These are phyloP conservation scores for Penicillium sp. DNA, from an alignment of 2,329 filamentous ascomycete genomes.

Conservation along the genomic window DNA sequence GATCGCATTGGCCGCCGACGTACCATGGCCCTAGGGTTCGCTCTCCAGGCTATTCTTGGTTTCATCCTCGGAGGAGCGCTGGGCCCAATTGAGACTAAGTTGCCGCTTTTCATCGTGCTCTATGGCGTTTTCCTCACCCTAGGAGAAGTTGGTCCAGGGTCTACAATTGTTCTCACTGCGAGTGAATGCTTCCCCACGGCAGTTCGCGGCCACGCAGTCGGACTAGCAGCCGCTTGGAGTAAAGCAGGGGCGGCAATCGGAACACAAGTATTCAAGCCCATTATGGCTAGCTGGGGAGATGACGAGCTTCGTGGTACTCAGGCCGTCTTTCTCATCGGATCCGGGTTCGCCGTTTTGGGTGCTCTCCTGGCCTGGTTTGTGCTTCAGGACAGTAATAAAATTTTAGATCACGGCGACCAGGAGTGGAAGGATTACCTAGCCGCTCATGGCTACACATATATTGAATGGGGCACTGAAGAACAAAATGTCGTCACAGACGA, in stretches of 20 bases:
- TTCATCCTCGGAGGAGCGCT: constrained; percentile 53
- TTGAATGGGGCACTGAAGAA: constrained; percentile 24
- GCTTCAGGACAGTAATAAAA: constrained; percentile 45
- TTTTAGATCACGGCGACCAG: constrained; percentile 47
- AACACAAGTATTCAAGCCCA: constrained; percentile 54
- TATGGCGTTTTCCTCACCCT: constrained; percentile 53
- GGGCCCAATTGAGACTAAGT: constrained; percentile 46
- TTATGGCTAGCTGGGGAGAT: constrained; percentile 47
- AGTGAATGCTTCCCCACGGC: constrained; percentile 54
- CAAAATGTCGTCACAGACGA: background rate
- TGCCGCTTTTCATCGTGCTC: constrained; percentile 54
- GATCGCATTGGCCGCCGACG: constrained; percentile 52
- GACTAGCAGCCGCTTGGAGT: constrained; percentile 49
- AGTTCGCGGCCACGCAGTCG: constrained; percentile 52
- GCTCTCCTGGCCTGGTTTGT: constrained; percentile 48
- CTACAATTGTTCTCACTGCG: constrained; percentile 37
- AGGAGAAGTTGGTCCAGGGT: constrained; percentile 53
- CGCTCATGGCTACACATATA: constrained; percentile 41
- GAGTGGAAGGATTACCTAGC: constrained; percentile 47
- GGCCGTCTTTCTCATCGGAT: constrained; percentile 53
- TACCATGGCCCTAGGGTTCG: constrained; percentile 54
- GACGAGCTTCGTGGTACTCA: constrained; percentile 47
- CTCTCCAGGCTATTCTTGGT: constrained; percentile 46
- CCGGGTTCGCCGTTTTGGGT: constrained; percentile 51
- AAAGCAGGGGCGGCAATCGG: constrained; percentile 55